These are phyloP conservation scores for Lonicera japonica DNA, from an alignment of 129 eudicot genomes.

Conservation along the genomic window DNA sequence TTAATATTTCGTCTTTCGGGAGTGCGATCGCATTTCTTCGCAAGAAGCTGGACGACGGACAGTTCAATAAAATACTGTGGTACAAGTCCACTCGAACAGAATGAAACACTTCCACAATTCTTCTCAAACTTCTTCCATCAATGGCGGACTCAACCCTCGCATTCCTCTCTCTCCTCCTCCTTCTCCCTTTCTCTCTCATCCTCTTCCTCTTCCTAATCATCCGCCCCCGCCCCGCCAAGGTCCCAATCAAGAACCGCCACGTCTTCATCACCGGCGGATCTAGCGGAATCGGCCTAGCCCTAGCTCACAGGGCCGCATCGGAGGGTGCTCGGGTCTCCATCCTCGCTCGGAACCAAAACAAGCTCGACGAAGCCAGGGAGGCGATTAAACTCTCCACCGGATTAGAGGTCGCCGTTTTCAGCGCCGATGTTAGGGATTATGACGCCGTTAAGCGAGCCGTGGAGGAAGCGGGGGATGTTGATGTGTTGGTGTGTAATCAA, in stretches of 20 bases:
- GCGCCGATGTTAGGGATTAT: conserved; percentile 55
- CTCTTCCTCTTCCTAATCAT: conserved; percentile 33
- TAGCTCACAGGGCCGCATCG: conserved; percentile 42
- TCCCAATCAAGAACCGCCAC: conserved; percentile 52
- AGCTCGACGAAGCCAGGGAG: conserved; percentile 41
- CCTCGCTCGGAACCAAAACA: conserved; percentile 34
- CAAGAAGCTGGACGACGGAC: too few relatives aligned
- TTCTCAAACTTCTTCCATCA: not conserved
- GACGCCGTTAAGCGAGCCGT: conserved; percentile 33
- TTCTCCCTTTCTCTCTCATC: conserved; percentile 34
- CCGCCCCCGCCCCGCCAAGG: conserved; percentile 41
- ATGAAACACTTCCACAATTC: too few relatives aligned
- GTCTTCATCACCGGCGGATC: conserved; percentile 74
- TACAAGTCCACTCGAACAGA: too few relatives aligned
- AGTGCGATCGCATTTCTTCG: too few relatives aligned
- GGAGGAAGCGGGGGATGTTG: conserved; percentile 42
- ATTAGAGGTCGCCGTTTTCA: conserved; percentile 32
- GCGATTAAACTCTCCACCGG: conserved; percentile 45
- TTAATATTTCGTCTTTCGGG: too few relatives aligned
- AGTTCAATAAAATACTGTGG: too few relatives aligned
- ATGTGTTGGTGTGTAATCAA: conserved; percentile 49
- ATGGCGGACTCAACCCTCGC: conserved; percentile 30
- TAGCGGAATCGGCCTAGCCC: conserved; percentile 64
- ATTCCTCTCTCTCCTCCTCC: conserved; percentile 28
- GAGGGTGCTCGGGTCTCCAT: conserved; percentile 51